Conservation (phyloP, 208 protist genomes). For the Blastocrithidia nonstop region DNA sequence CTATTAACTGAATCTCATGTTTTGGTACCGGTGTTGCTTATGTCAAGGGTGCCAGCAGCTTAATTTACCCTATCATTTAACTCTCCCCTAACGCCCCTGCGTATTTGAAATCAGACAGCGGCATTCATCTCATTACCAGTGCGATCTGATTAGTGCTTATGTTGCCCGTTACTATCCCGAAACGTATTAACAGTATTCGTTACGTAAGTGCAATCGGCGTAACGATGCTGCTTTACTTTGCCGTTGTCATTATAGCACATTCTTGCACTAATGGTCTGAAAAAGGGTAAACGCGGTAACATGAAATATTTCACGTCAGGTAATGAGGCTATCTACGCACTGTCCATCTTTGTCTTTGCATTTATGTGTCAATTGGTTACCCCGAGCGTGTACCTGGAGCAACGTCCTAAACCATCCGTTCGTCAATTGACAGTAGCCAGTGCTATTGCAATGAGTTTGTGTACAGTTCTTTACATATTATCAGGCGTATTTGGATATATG, state of each 20-base stretch:
- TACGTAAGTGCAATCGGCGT: slow-evolving; percentile 54
- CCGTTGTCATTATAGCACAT: slow-evolving; percentile 36
- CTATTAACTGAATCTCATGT: slow-evolving; percentile 38
- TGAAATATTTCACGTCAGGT: slow-evolving; percentile 22
- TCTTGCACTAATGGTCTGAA: slow-evolving; percentile 19
- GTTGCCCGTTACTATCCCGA: slow-evolving; percentile 32
- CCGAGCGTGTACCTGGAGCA: slow-evolving; percentile 40
- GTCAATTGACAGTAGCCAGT: slow-evolving; percentile 21
- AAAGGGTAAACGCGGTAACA: slow-evolving; percentile 14
- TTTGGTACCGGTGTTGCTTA: slow-evolving; percentile 57
- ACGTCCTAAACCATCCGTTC: slow-evolving; percentile 12
- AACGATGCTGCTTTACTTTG: slow-evolving; percentile 52
- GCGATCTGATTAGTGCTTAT: slow-evolving; percentile 36
- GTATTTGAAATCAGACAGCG: slow-evolving; percentile 19
- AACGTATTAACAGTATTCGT: slow-evolving; percentile 46
- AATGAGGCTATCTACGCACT: slow-evolving; percentile 35
- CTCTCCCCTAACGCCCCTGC: slow-evolving; percentile 11
- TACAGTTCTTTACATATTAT: slow-evolving; percentile 40
- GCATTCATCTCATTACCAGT: slow-evolving; percentile 18
- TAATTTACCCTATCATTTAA: slow-evolving; percentile 33
- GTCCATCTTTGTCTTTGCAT: slow-evolving; percentile 62
- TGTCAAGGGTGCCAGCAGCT: slow-evolving; percentile 41
- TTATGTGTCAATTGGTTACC: slow-evolving; percentile 47
- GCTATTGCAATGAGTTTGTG: slow-evolving; percentile 36
- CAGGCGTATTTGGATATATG: slow-evolving; percentile 57